Base-by-base conservation (phyloP, 805 yeast genomes). In the Nakazawaea anatomiae region DNA sequence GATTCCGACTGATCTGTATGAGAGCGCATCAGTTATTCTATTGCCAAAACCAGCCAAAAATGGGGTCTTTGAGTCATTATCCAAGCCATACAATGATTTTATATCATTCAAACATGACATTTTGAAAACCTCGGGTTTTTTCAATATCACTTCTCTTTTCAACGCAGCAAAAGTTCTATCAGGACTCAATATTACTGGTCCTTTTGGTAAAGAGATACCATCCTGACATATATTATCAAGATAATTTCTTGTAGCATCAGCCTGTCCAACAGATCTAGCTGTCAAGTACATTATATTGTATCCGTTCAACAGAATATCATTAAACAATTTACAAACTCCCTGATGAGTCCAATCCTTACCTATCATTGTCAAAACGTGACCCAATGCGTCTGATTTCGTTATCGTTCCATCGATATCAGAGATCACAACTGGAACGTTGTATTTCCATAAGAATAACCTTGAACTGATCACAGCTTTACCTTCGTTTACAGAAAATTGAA, bases 281-380 rank as follows among this genome's bases (percentile, higher is more conserved):
- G 99, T 94, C 57, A 94, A 72, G 66, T 94, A 94, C 80, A 94
- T 77, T 48, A 94, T 85, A 62, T 94, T 90, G 72, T 92, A 94
- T 0, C 99, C 98, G 62, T 94, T 94, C 52, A 77, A 70, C 43
- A 76, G 63, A 55, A 94, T 94, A 64, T 94, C 99, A n/a, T 81
- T 82, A 63, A 91, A 94, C 51, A 94, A 70, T 60, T 84, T 83
- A 2, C 97, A 96, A 40, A 94, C 99, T 34, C 99, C 99, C 1
- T 83, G 80, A 65, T 94, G 99, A 0, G 99, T 94, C 99, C 99
- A 94, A 70, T 94, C 99, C 58, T 89, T 80, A 4, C 99, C 99
- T 38, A 94, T 73, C 82, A 92, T 83, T 14, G 94, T 90, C 66
- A 94, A 73, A 2, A 94, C 92, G 67, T 94, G 99, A 3, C 99